Base-by-base conservation (phyloP, 2,329 filamentous ascomycete species). In the Xylariomycetidae sp. region DNA sequence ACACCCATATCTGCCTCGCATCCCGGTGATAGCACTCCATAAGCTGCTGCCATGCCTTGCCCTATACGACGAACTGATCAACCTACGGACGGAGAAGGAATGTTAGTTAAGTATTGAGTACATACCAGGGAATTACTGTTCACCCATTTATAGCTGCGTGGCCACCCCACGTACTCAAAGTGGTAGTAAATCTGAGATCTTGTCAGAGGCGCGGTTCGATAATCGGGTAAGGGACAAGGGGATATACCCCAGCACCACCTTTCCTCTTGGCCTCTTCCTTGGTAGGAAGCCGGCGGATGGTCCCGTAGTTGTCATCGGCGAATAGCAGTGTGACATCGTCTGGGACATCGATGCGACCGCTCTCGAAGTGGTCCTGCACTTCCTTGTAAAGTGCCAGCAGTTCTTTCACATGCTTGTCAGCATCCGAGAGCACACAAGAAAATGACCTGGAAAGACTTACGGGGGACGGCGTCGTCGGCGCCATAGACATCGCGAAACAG, bases 1-100 rank as follows among this genome's bases (percentile, higher is more conserved):
- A 74, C 28, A 82, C 67, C 78, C 77, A 82, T 40, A 82, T 77
- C 14, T 70, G 62, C 40, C 71, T 64, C 3, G 77, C 77, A 2
- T 73, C 61, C 19, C 74, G 67, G n/a, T 74, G 64, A 37, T 79
- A 74, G 2, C 77, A 72, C 35, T 77, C 60, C 39, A 69, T 64
- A 67, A 82, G 72, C 56, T 82, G 11, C 13, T 22, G 4, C 14
- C 4, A 16, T 8, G 20, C 30, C 40, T 43, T 27, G 41, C 41
- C 63, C 16, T 81, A 62, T 42, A 77, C 71, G 36, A 78, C n/a
- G n/a, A n/a, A n/a, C n/a, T n/a, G n/a, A n/a, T n/a, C n/a, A n/a
- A n/a, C n/a, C n/a, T n/a, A n/a, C n/a, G n/a, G n/a, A n/a, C n/a
- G n/a, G n/a, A n/a, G n/a, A n/a, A n/a, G n/a, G n/a, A n/a, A n/a